phyloP scores from a whole-genome alignment of 1,284 basidiomycete genomes.

The Ustilago hordei region DNA sequence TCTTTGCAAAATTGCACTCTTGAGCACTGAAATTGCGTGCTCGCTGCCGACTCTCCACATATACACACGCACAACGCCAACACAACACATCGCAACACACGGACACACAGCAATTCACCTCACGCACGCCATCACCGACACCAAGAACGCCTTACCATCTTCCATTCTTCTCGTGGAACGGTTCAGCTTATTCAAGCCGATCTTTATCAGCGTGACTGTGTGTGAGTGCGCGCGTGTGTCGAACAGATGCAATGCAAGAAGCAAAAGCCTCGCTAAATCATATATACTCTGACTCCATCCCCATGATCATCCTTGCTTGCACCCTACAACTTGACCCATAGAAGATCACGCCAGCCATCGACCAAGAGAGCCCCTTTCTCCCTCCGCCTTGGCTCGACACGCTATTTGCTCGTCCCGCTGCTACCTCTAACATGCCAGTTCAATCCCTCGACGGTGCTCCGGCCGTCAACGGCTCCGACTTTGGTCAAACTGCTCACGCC shows the following conservation, averaged over 20 bases:
- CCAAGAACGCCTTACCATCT: background rate
- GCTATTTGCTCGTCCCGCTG: background rate
- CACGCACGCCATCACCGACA: slow-evolving; percentile 10
- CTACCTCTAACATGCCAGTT: slow-evolving; percentile 20
- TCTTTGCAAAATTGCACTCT: slow-evolving; percentile 15
- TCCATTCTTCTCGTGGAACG: background rate
- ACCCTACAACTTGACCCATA: background rate
- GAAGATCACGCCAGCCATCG: background rate
- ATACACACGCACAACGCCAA: background rate
- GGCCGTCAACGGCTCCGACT: slow-evolving; percentile 11
- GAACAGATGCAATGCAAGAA: background rate
- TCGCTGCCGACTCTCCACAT: slow-evolving; percentile 12
- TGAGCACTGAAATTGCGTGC: slow-evolving; percentile 26
- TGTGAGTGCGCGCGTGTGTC: background rate
- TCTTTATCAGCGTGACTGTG: background rate
- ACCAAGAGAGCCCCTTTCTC: background rate
- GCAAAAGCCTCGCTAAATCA: background rate
- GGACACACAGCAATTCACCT: background rate
- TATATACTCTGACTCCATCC: background rate
- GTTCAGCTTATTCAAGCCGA: slow-evolving; percentile 4
- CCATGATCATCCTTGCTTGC: background rate
- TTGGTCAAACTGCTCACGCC: slow-evolving; percentile 14
- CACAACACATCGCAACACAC: background rate
- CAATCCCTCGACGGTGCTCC: slow-evolving; percentile 11
- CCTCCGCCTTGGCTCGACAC: background rate